Evolutionary conservation across 1,284 basidiomycete genomes (phyloP), one percentile per base, ranked within the genome.

Genomic region (Salmacisia buchloeana): DNA sequence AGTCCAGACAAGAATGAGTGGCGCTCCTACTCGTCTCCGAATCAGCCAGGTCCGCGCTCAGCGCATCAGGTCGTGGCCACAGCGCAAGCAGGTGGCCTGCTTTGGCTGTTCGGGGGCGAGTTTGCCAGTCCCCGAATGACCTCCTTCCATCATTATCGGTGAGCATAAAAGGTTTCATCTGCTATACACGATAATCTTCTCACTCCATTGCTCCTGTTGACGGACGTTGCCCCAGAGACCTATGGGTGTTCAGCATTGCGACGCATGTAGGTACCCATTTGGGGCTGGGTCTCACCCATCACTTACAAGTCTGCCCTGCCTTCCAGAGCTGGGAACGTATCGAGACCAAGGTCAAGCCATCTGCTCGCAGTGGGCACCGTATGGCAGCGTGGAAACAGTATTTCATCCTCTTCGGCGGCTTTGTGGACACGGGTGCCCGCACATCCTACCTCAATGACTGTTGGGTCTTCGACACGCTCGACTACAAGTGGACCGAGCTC

Each of bases 361-460:
- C 85, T 46, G 90, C 91, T 2, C 83, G 93, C 31, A 91, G 89
- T 15, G 93, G 93, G 1, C 91, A 79, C 60, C 69, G 90, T 27
- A 93, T 96, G 91, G 88, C 89, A 0, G 84, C 89, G 65, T 96
- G 91, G 90, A 94, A 94, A 75, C 88, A 94, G 65, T 87, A 85
- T 66, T 86, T 79, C 92, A 84, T 94, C 38, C 83, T 94, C 0
- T 94, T 93, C 76, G 92, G 92, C 9, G 91, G 90, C 0, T 92
- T 92, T 74, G 87, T 89, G 69, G 90, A 92, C 73, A 88, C 90
- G 5, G 90, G 91, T 7, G 83, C 69, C 13, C 46, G 68, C 89
- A 91, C 91, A 10, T 86, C 88, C 54, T 94, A 94, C 77, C 82
- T 92, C 31, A 88, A 89, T 63, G 92, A 94, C 73, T 82, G 92